These are phyloP conservation scores for Corylus americana DNA, from an alignment of 306 rosid genomes.

Conservation along the genomic window DNA sequence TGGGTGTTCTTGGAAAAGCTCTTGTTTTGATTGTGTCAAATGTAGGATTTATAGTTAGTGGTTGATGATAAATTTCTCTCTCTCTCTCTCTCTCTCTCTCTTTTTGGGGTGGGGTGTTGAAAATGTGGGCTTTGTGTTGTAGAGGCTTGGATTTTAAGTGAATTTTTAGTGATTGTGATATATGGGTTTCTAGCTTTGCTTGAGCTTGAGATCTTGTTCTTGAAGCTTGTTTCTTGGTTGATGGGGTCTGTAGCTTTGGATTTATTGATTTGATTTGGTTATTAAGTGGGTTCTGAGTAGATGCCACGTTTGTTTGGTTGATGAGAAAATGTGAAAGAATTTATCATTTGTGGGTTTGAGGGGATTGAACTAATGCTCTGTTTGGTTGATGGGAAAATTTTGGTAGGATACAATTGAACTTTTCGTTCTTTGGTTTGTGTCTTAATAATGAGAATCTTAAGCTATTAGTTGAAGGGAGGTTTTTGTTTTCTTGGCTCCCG, in stretches of 20 bases:
- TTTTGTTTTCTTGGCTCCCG: not conserved
- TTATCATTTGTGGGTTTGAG: conserved; percentile 4
- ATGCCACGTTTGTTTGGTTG: conserved; percentile 23
- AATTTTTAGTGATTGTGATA: conserved; percentile 15
- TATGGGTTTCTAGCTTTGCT: not conserved
- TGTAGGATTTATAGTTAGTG: conserved; percentile 11
- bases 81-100: not conserved
- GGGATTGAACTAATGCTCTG: conserved; percentile 2
- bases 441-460: not conserved
- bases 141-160: conserved; percentile 16
- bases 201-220: conserved; percentile 26
- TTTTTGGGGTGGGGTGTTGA: not conserved
- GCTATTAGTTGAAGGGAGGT: not conserved
- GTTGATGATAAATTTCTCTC: not conserved
- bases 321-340: conserved; percentile 5
- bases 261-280: conserved; percentile 23
- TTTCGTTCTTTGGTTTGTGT: not conserved
- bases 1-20: not conserved
- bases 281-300: conserved; percentile 10
- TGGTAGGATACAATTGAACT: not conserved
- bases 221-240: conserved; percentile 7
- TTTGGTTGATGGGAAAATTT: conserved; percentile 11
- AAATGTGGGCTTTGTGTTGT: conserved; percentile 8
- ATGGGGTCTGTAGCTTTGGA: conserved; percentile 12
- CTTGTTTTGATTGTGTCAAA: not conserved